Evolutionary conservation across 768 basidiomycete genomes (phyloP).

Genomic region (Lentinula guzmanii): DNA sequence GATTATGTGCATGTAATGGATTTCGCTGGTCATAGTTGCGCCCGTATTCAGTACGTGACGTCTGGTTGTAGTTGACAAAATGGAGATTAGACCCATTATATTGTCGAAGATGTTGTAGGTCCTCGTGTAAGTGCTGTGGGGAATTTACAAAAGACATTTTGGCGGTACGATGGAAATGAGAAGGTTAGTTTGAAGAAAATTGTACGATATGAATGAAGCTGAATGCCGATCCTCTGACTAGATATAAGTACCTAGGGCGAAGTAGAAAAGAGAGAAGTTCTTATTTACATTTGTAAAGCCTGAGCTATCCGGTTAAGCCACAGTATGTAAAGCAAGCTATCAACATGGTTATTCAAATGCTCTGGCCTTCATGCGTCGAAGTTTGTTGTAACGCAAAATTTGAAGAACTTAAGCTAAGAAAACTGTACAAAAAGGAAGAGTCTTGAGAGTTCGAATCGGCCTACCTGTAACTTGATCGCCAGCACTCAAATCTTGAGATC

Average conservation of each 20-base stretch:
- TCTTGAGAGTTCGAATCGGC: not conserved
- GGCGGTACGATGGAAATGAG: not conserved
- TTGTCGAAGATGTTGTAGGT: not conserved
- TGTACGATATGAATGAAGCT: not conserved
- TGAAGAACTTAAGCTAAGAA: not conserved
- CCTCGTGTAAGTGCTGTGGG: not conserved
- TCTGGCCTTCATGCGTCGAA: not conserved
- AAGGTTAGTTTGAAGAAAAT: not conserved
- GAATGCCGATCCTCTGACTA: not conserved
- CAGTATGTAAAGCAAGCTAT: constrained; percentile 5
- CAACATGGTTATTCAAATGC: not conserved
- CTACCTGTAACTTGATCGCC: constrained; percentile 4
- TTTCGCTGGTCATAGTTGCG: not conserved
- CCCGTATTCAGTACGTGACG: not conserved
- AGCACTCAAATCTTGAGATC: constrained; percentile 5
- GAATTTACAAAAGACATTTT: constrained; percentile 1
- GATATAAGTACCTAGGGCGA: not conserved
- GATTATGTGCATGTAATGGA: too few relatives aligned
- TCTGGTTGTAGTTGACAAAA: not conserved
- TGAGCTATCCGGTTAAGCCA: not conserved
- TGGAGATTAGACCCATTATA: not conserved
- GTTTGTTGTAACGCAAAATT: not conserved
- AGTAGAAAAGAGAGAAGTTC: not conserved
- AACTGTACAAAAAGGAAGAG: not conserved
- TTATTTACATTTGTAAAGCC: not conserved